Base-by-base conservation (phyloP, 2,329 filamentous ascomycete genomes). In the Aureobasidium sp. region DNA sequence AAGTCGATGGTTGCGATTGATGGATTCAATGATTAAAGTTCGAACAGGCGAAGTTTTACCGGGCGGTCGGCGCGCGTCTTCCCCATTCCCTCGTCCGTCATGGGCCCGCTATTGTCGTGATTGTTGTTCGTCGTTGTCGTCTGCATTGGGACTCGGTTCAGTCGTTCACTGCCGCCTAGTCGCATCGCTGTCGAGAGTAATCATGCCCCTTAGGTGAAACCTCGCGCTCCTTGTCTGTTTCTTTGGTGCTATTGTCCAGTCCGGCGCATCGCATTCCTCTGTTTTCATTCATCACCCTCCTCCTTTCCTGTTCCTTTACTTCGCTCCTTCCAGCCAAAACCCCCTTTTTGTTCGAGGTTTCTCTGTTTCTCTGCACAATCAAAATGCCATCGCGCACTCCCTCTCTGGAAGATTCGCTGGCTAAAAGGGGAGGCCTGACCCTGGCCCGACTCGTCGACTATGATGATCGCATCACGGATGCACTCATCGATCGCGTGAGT, bases 391-490 rank as follows among this genome's bases (percentile, higher is more conserved):
- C 71, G 29, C 67, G 70, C 47, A 67, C 70, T 26, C 71, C 68
- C 58, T 67, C 79, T 63, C 70, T 78, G 60, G 75, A 75, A 68
- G 71, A 73, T 73, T 75, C 76, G 71, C 69, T 77, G 66, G 67
- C 78, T 64, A 84, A 88, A 75, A 88, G 83, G 78, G 86, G 88
- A 72, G 85, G 86, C 65, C 81, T 99, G 69, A 96, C 91, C 8
- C 81, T 97, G 68, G 86, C 87, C 64, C 92, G 96, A 80, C 79
- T 99, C 70, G 88, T 91, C 36, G 88, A 88, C 55, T 97, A 97
- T 79, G 94, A 99, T 77, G 94, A 99, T 76, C 87, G 97, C 67
- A 81, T 96, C 65, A 99, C 94, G 8, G 94, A 99, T 82, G 89
- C 90, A 68, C 85, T 99, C 59, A 87, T 99, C 64, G 94, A 99